Evolutionary conservation across 768 basidiomycete species (phyloP).

Genomic region (Boletus reticuloceps): DNA sequence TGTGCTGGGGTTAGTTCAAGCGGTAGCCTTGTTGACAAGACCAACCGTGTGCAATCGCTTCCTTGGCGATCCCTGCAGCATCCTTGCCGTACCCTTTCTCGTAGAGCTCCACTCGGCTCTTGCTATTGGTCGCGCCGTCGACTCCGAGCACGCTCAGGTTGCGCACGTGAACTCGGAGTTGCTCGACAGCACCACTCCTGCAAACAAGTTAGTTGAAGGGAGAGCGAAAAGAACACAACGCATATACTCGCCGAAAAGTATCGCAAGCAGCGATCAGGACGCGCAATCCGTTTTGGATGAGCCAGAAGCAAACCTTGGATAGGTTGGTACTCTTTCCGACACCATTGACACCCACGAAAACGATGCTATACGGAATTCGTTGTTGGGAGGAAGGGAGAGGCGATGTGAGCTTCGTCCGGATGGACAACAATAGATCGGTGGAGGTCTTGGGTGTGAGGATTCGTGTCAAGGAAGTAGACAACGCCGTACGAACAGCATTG

Average conservation of each 20-base stretch:
- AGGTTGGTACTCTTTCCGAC: conserved; percentile 99
- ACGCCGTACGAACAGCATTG: conserved; percentile 76
- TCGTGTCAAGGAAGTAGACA: conserved; percentile 85
- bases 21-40: not conserved
- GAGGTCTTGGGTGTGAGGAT: conserved; percentile 96
- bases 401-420: conserved; percentile 81
- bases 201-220: not conserved
- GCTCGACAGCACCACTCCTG: conserved; percentile 96
- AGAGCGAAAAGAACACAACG: not conserved
- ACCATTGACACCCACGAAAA: conserved; percentile 98
- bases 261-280: conserved; percentile 99
- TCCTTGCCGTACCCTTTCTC: conserved; percentile 99
- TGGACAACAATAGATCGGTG: conserved; percentile 92
- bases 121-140: conserved; percentile 64
- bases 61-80: conserved; percentile 96
- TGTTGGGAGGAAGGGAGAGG: conserved; percentile 72
- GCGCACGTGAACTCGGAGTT: conserved; percentile 92
- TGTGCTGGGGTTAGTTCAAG: conserved; percentile 31
- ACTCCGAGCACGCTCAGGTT: conserved; percentile 85
- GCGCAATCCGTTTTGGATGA: conserved; percentile 89
- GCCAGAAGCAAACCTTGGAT: conserved; percentile 98
- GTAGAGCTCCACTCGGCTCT: conserved; percentile 85
- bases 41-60: conserved; percentile 88
- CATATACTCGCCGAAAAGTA: conserved; percentile 72
- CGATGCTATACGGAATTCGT: conserved; percentile 85